A percentile compares a stretch with the other conserved stretches of the same genome.
phyloP scores from a whole-genome alignment of 768 basidiomycete genomes.

The Mycena indigotica region DNA sequence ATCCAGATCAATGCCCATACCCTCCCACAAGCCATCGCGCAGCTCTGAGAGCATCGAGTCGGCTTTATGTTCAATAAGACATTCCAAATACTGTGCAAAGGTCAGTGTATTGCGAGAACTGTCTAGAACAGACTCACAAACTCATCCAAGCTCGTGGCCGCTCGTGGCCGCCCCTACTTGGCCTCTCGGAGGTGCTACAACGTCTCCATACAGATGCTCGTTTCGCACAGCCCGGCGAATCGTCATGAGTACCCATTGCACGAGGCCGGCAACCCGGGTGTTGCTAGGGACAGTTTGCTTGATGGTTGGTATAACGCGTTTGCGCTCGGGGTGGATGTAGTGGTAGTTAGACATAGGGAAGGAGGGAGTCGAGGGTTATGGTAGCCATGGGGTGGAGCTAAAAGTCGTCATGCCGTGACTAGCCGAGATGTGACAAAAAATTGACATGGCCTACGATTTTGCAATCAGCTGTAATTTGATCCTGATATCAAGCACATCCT shows the following conservation, averaged over 20 bases:
- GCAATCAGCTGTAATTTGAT: not conserved
- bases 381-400: not conserved
- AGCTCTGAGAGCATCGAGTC: constrained; percentile 2
- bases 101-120: not conserved
- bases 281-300: not conserved
- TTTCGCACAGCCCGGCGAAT: not conserved
- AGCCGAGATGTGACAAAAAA: not conserved
- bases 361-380: not conserved
- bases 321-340: constrained; percentile 8
- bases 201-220: not conserved
- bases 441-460: not conserved
- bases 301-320: not conserved
- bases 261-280: not conserved
- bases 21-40: not conserved
- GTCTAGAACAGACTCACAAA: not conserved
- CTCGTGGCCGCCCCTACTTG: constrained; percentile 2
- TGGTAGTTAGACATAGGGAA: constrained; percentile 6
- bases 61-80: not conserved
- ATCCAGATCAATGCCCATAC: not conserved
- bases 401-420: not conserved
- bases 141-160: not conserved
- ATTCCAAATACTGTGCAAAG: not conserved
- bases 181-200: not conserved
- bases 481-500: too few relatives aligned
- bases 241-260: not conserved